Conservation (phyloP, 2,329 filamentous ascomycete species). For the Gnomoniopsis smithogilvyi region DNA sequence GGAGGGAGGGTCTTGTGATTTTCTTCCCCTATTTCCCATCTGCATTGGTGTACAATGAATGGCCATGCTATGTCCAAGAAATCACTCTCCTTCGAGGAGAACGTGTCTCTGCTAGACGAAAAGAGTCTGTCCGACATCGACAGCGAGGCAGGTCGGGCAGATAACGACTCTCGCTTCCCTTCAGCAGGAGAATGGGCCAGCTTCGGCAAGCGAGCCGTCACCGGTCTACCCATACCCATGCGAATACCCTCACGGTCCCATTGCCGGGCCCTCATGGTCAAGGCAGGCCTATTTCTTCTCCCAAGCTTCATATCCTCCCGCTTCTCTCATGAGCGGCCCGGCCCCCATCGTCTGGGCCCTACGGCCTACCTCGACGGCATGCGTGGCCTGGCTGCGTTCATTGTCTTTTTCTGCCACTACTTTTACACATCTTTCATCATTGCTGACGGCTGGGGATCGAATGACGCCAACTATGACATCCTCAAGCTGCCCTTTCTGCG, state of each 20-base stretch:
- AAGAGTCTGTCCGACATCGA: conserved; percentile 41
- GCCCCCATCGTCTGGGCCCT: conserved; percentile 41
- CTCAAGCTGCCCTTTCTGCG: conserved; percentile 53
- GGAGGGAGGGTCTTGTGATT: not conserved
- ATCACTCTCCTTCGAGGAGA: conserved; percentile 40
- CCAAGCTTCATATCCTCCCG: conserved; percentile 51
- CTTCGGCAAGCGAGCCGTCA: conserved; percentile 22
- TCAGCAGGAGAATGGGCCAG: conserved; percentile 30
- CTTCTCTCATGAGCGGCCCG: conserved; percentile 35
- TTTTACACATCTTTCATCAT: conserved; percentile 51
- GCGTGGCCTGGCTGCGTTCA: conserved; percentile 52
- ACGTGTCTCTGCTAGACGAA: conserved; percentile 42
- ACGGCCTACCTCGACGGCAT: conserved; percentile 58
- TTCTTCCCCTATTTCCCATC: conserved; percentile 2
- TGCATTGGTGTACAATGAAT: conserved; percentile 38
- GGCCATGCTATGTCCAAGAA: conserved; percentile 32
- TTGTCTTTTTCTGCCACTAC: conserved; percentile 57
- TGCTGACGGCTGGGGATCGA: conserved; percentile 46
- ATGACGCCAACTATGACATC: conserved; percentile 40
- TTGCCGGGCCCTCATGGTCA: conserved; percentile 29
- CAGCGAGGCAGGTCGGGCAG: conserved; percentile 36
- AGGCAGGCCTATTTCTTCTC: conserved; percentile 42
- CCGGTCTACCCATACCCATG: conserved; percentile 30
- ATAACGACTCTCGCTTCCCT: conserved; percentile 33
- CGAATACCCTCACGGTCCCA: conserved; percentile 18